Conservation (phyloP, 2,329 filamentous ascomycete genomes). For the Pseudocercospora cruenta region DNA sequence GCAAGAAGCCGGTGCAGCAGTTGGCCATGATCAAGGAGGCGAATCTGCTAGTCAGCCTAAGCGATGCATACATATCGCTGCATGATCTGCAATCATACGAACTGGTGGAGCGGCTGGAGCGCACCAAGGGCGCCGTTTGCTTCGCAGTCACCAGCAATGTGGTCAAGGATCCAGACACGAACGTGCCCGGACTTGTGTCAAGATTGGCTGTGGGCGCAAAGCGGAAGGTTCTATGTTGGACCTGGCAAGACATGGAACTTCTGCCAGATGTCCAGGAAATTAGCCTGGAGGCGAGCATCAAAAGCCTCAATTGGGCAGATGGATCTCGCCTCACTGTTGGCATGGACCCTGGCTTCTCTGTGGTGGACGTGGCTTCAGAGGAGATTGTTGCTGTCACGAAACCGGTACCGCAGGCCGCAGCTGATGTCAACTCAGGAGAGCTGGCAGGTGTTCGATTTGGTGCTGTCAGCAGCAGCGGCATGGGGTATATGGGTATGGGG, state of each 20-base stretch:
- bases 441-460: conserved; percentile 70
- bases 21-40: conserved; percentile 95
- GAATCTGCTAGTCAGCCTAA: conserved; percentile 85
- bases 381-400: conserved; percentile 73
- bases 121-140: conserved; percentile 83
- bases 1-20: conserved; percentile 85
- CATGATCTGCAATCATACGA: conserved; percentile 87
- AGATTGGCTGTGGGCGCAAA: conserved; percentile 91
- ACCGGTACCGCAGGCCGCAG: conserved; percentile 30
- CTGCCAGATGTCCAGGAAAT: conserved; percentile 74
- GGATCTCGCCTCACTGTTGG: conserved; percentile 86
- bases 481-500: conserved; percentile 96
- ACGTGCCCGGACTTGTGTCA: conserved; percentile 90
- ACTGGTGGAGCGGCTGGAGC: conserved; percentile 75
- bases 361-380: conserved; percentile 80
- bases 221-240: conserved; percentile 85
- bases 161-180: conserved; percentile 81
- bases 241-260: conserved; percentile 94
- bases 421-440: conserved; percentile 59
- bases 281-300: conserved; percentile 77
- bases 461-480: conserved; percentile 79
- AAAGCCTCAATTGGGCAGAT: conserved; percentile 87
- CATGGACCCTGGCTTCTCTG: conserved; percentile 86
- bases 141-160: conserved; percentile 97
- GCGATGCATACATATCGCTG: conserved; percentile 85